Base-by-base conservation (phyloP, 208 protist species). In the Trypanosoma conorhini region DNA sequence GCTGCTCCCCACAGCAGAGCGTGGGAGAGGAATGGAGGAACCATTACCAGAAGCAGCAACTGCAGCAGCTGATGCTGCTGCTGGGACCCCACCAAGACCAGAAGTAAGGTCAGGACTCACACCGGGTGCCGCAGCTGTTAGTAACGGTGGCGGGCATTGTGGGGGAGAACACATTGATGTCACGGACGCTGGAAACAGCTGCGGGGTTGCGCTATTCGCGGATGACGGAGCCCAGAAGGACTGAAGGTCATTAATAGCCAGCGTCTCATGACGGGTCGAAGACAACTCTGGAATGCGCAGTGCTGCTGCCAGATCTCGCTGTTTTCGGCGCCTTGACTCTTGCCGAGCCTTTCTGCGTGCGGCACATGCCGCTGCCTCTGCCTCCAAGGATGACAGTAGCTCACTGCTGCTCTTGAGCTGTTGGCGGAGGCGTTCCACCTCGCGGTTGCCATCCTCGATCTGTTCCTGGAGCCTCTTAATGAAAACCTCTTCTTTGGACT, bases 161-260 rank as follows among this genome's bases (percentile, higher is more conserved):
- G 70, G 67, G 70, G 62, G 63, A 30, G 35, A 75, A 65, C 22
- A 60, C 64, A 62, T 74, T 57, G 57, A 70, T 60, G 26, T 72
- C 58, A 31, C 28, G 56, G 24, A 67, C 48, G 28, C 48, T 68
- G n/a, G 50, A 52, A 24, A 24, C 50, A 35, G 57, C 30, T 40
- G n/a, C 12, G 51, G 24, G 5, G 21, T 42, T 22, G 30, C 46
- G 26, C 60, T 52, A 35, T 59, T 69, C 38, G 51, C 24, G 33
- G 13, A 38, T 24, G 74, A 61, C 42, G 56, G 55, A 26, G 54
- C 40, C 55, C 55, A 67, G 26, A 92, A 92, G n/a, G 72, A 82
- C 46, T 79, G 80, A 46, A 92, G 76, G 68, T 92, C 87, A 59
- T 89, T 78, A 67, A 92, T 92, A 42, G 82, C 77, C 33, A 92